Conservation (phyloP, 306 rosid genomes). For the Fragaria vesca region DNA sequence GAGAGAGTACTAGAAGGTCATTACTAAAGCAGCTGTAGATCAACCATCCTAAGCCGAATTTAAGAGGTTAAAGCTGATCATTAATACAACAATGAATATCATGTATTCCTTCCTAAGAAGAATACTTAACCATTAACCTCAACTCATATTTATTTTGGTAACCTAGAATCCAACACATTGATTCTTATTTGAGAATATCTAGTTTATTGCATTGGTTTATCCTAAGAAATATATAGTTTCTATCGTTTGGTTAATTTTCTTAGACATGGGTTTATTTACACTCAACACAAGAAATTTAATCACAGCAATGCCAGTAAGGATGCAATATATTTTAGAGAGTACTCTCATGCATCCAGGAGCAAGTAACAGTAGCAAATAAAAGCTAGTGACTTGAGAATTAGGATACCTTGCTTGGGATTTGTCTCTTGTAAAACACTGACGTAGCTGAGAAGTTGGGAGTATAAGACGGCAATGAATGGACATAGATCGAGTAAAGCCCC, state of each 20-base stretch:
- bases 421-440: conserved; percentile 71
- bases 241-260: not conserved
- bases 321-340: not conserved
- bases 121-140: not conserved
- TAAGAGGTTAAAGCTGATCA: not conserved
- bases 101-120: not conserved
- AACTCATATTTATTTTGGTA: not conserved
- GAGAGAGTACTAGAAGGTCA: not conserved
- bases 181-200: not conserved
- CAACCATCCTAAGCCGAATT: not conserved
- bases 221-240: not conserved
- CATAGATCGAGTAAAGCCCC: conserved; percentile 64
- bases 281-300: conserved; percentile 1
- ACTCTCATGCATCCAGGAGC: not conserved
- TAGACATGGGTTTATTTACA: not conserved
- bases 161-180: not conserved
- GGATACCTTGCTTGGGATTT: conserved; percentile 93
- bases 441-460: conserved; percentile 48
- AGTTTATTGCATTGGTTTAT: not conserved
- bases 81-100: not conserved
- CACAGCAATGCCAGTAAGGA: not conserved
- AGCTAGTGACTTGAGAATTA: conserved; percentile 12
- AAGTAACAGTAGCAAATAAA: not conserved
- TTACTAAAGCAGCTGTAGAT: not conserved
- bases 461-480: conserved; percentile 83